Percentiles rank a stretch among this genome's conserved stretches.
These are phyloP conservation scores for Lepidopterella palustris DNA, from an alignment of 495 filamentous ascomycete species.

Conservation along the genomic window DNA sequence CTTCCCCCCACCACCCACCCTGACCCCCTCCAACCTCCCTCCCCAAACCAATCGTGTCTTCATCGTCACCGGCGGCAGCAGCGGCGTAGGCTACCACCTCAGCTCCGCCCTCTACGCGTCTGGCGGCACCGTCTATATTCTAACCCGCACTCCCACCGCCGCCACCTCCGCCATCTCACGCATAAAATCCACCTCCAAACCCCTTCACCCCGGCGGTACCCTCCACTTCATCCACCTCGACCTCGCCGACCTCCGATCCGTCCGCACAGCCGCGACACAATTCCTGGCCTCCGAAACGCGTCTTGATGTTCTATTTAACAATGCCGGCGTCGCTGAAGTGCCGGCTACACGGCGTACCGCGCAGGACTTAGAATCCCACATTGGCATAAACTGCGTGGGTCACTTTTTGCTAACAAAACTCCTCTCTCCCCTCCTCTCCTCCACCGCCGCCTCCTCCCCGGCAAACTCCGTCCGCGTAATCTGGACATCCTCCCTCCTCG, in stretches of 20 bases:
- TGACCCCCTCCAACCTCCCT: not conserved
- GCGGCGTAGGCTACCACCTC: constrained; percentile 39
- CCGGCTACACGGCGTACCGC: too few species aligned
- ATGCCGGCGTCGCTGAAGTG: too few species aligned
- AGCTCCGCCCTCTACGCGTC: constrained; percentile 38
- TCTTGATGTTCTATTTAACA: constrained; percentile 52
- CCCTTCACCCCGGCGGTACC: too few species aligned
- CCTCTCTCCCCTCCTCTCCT: constrained; percentile 3
- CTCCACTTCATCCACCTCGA: constrained; percentile 43
- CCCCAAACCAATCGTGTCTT: constrained; percentile 11
- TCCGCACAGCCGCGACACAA: constrained; percentile 41
- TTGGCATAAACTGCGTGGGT: constrained; percentile 14
- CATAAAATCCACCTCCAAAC: not conserved
- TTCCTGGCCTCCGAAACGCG: constrained; percentile 39
- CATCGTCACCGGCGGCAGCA: constrained; percentile 27
- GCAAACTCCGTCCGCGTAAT: constrained; percentile 9
- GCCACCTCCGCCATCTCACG: not conserved
- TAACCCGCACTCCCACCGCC: constrained; percentile 4
- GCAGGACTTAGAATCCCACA: constrained; percentile 14
- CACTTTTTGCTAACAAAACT: constrained; percentile 11
- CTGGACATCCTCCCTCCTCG: constrained; percentile 7
- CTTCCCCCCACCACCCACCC: constrained; percentile 2
- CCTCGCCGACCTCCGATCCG: constrained; percentile 46
- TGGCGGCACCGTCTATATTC: constrained; percentile 38
- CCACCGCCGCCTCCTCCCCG: constrained; percentile 2